Base-by-base conservation (phyloP, 164 flowering plant species). In the Protea cynaroides region DNA sequence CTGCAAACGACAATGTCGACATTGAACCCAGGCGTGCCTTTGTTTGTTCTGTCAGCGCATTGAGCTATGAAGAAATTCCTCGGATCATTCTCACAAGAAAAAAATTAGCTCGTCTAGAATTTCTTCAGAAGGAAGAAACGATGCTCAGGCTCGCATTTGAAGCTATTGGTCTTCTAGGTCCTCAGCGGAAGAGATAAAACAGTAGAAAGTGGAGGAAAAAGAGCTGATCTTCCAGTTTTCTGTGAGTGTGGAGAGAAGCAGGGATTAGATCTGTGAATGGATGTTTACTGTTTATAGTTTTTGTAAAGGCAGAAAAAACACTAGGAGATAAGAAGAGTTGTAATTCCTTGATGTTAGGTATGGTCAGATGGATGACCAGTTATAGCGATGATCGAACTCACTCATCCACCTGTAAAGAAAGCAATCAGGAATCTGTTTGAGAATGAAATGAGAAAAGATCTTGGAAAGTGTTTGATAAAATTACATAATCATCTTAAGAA, bases 21-120 rank as follows among this genome's bases (percentile, higher is more conserved):
- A n/a, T n/a, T n/a, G n/a, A n/a, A n/a, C n/a, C n/a, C n/a, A n/a
- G n/a, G n/a, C n/a, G n/a, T n/a, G n/a, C n/a, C n/a, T n/a, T n/a
- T n/a, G n/a, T n/a, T n/a, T n/a, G n/a, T n/a, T n/a, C n/a, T n/a
- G n/a, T n/a, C n/a, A n/a, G n/a, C n/a, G n/a, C n/a, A n/a, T n/a
- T n/a, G n/a, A n/a, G n/a, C n/a, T n/a, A n/a, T n/a, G n/a, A n/a
- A 72, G 74, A 25, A 64, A 56, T 22, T 60, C 71, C 3, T 63
- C 70, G 3, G 74, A 69, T 29, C 34, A 1, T 4, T 29, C 4
- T 1, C 34, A 29, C 34, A 29, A 1, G 61, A 73, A 65, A 29
- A 4, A 1, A 29, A 4, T 4, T 29, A 49, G 24, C 9, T 17
- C 65, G 54, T 29, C 70, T 3, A 72, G 74, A 21, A 64, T 50